Evolutionary conservation across 1,284 basidiomycete species (phyloP), one percentile per base, ranked within the genome.

Genomic region (Bjerkandera adusta): DNA sequence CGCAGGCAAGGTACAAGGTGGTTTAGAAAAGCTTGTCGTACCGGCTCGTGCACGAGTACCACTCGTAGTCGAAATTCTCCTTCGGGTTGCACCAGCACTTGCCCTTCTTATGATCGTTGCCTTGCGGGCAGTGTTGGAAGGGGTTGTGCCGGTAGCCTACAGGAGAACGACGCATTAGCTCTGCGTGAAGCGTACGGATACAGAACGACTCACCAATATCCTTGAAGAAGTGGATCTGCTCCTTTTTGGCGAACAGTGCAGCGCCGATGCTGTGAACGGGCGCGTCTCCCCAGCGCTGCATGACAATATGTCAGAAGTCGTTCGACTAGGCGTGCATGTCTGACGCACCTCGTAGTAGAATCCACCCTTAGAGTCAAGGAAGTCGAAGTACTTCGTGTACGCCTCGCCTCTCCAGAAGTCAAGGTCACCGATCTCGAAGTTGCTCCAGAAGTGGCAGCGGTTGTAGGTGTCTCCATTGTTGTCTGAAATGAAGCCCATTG

Each of bases 31-130:
- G 50, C 30, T 63, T 67, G 56, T 89, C 85, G 57, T 86, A 89
- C 61, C 74, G 75, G 53, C 78, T 80, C 59, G 87, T 64, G 61
- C 89, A 91, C 26, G 88, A 90, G 68, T 90, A 91, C 81, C 85
- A 81, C 55, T 86, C 81, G 53, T 83, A 82, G 60, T 89, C 86
- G 49, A 75, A 71, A 53, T 68, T 73, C 6, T 68, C 65, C 21
- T 55, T 57, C 10, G 67, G 67, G 47, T 70, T 60, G 53, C 73
- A 75, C 60, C 68, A 70, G 55, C 73, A 75, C 50, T 72, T 70
- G 24, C 74, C 72, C 43, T 64, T 62, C 21, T 58, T 50, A 59
- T 77, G 74, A 12, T 60, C 53, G 3, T 68, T 68, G 18, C 71
- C 70, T 32, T 70, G 65, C 1, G 78, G 78, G 57, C 78, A 80